phyloP scores from a whole-genome alignment of 2,329 filamentous ascomycete species.

The Penicillium freii region DNA sequence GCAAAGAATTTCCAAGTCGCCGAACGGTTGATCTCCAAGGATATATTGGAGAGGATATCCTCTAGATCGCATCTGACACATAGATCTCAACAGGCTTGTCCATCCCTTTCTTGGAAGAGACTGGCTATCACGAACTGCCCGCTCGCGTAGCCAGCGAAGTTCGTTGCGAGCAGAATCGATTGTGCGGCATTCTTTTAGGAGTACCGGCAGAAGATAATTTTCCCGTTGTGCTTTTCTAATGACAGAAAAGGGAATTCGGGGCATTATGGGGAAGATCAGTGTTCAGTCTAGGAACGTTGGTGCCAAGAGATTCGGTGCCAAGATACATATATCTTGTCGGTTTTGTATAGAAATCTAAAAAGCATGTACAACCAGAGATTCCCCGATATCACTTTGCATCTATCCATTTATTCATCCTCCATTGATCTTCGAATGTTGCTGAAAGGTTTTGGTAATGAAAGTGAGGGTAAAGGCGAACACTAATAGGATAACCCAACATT shows the following conservation, averaged over 20 bases:
- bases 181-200: conserved; percentile 47
- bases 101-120: conserved; percentile 15
- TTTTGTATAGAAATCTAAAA: too few species aligned
- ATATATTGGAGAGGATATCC: conserved; percentile 87
- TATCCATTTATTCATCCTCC: too few species aligned
- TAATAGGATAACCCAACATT: too few species aligned
- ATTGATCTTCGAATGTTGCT: too few species aligned
- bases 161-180: conserved; percentile 47
- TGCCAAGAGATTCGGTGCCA: conserved; percentile 6
- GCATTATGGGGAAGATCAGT: conserved; percentile 34
- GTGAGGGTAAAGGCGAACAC: too few species aligned
- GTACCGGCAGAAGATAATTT: conserved; percentile 40
- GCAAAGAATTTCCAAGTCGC: conserved; percentile 74
- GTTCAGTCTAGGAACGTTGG: not conserved
- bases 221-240: conserved; percentile 38
- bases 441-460: too few species aligned
- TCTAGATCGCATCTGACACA: conserved; percentile 46
- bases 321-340: not conserved
- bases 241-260: conserved; percentile 40
- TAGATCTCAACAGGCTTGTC: conserved; percentile 34
- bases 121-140: conserved; percentile 26
- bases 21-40: conserved; percentile 84
- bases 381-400: too few species aligned
- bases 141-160: conserved; percentile 48
- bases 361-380: too few species aligned